Conservation (phyloP, 495 filamentous ascomycete genomes). For the Aspergillus bertholletiae region DNA sequence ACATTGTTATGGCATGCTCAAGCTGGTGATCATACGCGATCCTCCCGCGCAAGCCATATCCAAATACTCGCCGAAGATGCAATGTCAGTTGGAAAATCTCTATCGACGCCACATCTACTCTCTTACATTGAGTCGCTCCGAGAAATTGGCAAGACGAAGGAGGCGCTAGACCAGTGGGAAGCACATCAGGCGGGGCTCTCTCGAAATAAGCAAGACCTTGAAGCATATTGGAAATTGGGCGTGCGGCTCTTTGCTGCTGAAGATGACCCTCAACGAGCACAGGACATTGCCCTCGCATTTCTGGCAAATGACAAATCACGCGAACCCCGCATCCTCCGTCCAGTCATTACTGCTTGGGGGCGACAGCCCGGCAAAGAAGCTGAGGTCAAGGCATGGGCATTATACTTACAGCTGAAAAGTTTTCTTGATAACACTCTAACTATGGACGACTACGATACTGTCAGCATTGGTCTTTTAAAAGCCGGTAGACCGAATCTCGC, state of each 20-base stretch:
- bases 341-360: slow-evolving; percentile 52
- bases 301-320: slow-evolving; percentile 45
- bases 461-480: slow-evolving; percentile 61
- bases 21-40: slow-evolving; percentile 38
- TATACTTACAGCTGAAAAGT: slow-evolving; percentile 60
- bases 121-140: slow-evolving; percentile 64
- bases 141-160: slow-evolving; percentile 50
- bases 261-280: slow-evolving; percentile 60
- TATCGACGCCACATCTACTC: slow-evolving; percentile 56
- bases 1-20: slow-evolving; percentile 44
- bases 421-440: slow-evolving; percentile 59
- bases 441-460: slow-evolving; percentile 70
- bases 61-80: slow-evolving; percentile 61
- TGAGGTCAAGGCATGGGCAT: slow-evolving; percentile 58
- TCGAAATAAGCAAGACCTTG: slow-evolving; percentile 44
- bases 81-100: slow-evolving; percentile 44
- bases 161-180: slow-evolving; percentile 65
- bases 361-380: slow-evolving; percentile 33
- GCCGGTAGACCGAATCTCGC: slow-evolving; percentile 58
- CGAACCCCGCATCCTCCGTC: slow-evolving; percentile 60
- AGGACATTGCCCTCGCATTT: slow-evolving; percentile 57
- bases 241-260: slow-evolving; percentile 60
- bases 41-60: slow-evolving; percentile 53
- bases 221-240: slow-evolving; percentile 65
- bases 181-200: slow-evolving; percentile 51